These are phyloP conservation scores for Diaporthe sp. DNA, from an alignment of 2,329 filamentous ascomycete genomes.

Conservation along the genomic window DNA sequence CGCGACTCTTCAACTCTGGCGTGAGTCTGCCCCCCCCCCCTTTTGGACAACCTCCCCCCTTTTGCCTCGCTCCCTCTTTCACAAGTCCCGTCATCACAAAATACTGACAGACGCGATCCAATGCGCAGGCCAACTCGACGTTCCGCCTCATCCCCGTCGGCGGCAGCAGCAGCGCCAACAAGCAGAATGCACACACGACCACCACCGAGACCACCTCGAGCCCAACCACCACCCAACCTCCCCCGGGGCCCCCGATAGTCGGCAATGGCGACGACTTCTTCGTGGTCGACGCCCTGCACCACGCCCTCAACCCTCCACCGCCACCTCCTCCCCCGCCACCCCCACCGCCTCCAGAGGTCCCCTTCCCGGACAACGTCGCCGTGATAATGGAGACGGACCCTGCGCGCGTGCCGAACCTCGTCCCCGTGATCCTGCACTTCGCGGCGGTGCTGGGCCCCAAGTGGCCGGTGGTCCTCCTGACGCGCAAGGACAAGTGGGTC, in stretches of 20 bases:
- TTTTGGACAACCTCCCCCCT: not conserved
- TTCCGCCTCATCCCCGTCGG: slow-evolving; percentile 36
- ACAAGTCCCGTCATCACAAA: not conserved
- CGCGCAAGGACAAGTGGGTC: slow-evolving; percentile 47
- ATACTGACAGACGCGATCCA: not conserved
- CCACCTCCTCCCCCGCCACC: slow-evolving; percentile 33
- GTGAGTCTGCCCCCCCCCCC: slow-evolving; percentile 7
- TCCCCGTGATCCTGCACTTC: slow-evolving; percentile 49
- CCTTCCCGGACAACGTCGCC: slow-evolving; percentile 40
- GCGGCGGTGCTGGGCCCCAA: slow-evolving; percentile 52
- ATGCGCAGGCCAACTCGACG: slow-evolving; percentile 31
- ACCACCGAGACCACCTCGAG: not conserved
- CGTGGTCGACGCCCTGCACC: slow-evolving; percentile 35
- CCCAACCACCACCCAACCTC: not conserved
- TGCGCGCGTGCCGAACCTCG: slow-evolving; percentile 53
- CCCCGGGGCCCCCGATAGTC: slow-evolving; percentile 22
- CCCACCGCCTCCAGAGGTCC: slow-evolving; percentile 12
- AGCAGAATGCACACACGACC: not conserved
- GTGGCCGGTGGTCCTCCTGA: slow-evolving; percentile 60
- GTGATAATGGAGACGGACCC: slow-evolving; percentile 56
- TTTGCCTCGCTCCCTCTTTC: not conserved
- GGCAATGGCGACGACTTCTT: slow-evolving; percentile 37
- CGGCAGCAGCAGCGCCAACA: slow-evolving; percentile 1
- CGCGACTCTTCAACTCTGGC: slow-evolving; percentile 30
- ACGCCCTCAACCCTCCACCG: slow-evolving; percentile 32